These are phyloP conservation scores for Chamaenerion angustifolium DNA, from an alignment of 345 rosid genomes.

Conservation along the genomic window DNA sequence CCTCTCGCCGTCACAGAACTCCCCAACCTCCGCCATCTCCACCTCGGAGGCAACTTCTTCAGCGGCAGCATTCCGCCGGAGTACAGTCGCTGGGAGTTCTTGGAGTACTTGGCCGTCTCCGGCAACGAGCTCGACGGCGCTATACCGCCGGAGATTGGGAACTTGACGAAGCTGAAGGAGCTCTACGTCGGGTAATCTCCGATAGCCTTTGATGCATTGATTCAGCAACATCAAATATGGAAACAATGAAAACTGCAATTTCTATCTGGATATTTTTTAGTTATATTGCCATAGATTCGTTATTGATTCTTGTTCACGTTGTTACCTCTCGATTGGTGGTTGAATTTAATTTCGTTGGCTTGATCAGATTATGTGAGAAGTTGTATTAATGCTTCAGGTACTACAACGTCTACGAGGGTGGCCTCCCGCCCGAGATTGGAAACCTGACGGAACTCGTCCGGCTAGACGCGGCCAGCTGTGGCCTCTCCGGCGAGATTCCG, in stretches of 20 bases:
- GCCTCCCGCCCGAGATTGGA: slow-evolving; percentile 34
- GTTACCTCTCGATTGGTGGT: too few species aligned
- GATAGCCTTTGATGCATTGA: too few species aligned
- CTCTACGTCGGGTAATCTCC: slow-evolving; percentile 50
- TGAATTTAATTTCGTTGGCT: too few species aligned
- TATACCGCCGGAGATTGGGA: slow-evolving; percentile 36
- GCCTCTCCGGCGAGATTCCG: slow-evolving; percentile 28
- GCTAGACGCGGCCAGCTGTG: slow-evolving; percentile 39
- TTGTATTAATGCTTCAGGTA: slow-evolving; percentile 14
- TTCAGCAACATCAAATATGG: too few species aligned
- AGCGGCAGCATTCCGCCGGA: slow-evolving; percentile 25
- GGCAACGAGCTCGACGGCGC: slow-evolving; percentile 51
- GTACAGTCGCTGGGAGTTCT: slow-evolving; percentile 47
- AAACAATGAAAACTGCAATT: too few species aligned
- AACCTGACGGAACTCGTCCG: slow-evolving; percentile 29
- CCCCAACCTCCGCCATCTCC: slow-evolving; percentile 33
- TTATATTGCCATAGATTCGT: too few species aligned
- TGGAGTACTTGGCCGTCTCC: slow-evolving; percentile 34
- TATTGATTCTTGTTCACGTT: too few species aligned
- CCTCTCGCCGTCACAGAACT: slow-evolving; percentile 57
- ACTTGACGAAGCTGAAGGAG: slow-evolving; percentile 32
- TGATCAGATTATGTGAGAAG: too few species aligned
- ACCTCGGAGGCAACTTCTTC: slow-evolving; percentile 40
- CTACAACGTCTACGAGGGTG: slow-evolving; percentile 39
- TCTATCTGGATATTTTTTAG: too few species aligned